Percentiles rank a stretch among this genome's conserved stretches.
These are phyloP conservation scores for Xylaria sp. DNA, from an alignment of 2,329 filamentous ascomycete genomes.

Conservation along the genomic window DNA sequence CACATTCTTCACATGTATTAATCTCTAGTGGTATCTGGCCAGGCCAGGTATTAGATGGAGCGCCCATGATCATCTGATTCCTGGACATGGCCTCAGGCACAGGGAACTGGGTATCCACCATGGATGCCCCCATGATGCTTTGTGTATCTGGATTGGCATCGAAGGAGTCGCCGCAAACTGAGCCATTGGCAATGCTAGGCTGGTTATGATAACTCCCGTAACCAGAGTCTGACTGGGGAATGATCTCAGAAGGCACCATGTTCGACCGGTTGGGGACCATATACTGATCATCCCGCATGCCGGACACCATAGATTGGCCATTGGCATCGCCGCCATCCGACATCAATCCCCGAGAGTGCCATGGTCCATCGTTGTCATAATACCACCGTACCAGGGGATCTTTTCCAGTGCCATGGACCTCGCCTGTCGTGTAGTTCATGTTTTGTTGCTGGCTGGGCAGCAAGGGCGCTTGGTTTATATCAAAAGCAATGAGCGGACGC, in stretches of 20 bases:
- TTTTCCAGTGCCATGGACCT: constrained; percentile 23
- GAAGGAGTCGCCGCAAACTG: constrained; percentile 49
- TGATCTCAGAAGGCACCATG: constrained; percentile 47
- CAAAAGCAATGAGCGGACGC: constrained; percentile 29
- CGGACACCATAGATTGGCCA: constrained; percentile 36
- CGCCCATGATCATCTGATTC: constrained; percentile 12
- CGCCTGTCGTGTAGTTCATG: constrained; percentile 8
- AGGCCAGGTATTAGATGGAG: background rate
- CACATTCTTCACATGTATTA: constrained; percentile 48
- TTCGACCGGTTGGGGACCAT: constrained; percentile 22
- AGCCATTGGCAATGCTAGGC: constrained; percentile 51
- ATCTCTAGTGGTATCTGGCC: constrained; percentile 23
- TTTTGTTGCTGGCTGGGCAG: constrained; percentile 8
- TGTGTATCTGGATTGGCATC: constrained; percentile 49
- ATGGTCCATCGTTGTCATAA: constrained; percentile 49
- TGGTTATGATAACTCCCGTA: constrained; percentile 51
- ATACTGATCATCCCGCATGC: constrained; percentile 30
- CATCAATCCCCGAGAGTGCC: constrained; percentile 46
- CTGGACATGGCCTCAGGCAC: constrained; percentile 27
- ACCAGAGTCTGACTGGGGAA: constrained; percentile 52
- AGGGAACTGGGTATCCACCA: constrained; percentile 40
- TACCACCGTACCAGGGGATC: constrained; percentile 46
- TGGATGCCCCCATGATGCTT: constrained; percentile 43
- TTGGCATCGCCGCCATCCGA: constrained; percentile 42
- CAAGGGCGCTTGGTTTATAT: constrained; percentile 18